A percentile compares a stretch with the other conserved stretches of the same genome.
phyloP scores from a whole-genome alignment of 2,329 filamentous ascomycete genomes.

The Xylariaceae sp. region DNA sequence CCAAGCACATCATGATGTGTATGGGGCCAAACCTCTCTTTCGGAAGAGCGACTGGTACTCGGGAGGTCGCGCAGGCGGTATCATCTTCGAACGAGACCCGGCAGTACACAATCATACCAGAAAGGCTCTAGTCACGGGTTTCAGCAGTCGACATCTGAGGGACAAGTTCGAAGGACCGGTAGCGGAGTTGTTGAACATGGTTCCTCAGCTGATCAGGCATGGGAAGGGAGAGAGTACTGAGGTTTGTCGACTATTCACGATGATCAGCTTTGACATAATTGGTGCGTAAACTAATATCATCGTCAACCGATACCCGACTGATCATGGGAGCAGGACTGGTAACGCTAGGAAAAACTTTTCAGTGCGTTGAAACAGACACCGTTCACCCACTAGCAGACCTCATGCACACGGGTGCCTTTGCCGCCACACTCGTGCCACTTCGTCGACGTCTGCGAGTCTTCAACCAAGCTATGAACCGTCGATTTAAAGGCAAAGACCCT shows the following conservation, averaged over 20 bases:
- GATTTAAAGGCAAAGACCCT: neutral
- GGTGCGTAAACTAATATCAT: neutral
- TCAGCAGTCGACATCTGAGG: neutral
- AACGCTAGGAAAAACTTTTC: slow-evolving; percentile 1
- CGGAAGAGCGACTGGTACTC: neutral
- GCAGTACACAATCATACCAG: neutral
- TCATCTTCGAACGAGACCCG: slow-evolving; percentile 10
- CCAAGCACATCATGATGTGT: neutral
- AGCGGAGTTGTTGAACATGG: neutral
- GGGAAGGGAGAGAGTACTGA: neutral
- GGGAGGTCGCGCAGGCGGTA: neutral
- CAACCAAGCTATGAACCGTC: neutral
- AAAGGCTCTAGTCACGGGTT: neutral
- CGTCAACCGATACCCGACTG: neutral
- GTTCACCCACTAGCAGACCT: slow-evolving; percentile 4
- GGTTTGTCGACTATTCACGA: neutral
- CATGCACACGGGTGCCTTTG: slow-evolving; percentile 3
- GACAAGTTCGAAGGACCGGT: neutral
- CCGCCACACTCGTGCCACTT: neutral
- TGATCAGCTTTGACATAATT: slow-evolving; percentile 2
- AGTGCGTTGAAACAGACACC: neutral
- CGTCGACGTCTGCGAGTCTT: slow-evolving; percentile 1
- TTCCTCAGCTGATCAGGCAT: neutral
- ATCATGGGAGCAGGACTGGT: neutral
- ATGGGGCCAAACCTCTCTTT: neutral